These are phyloP conservation scores for Sequoia sempervirens DNA, from an alignment of 75 land plant species.

Conservation along the genomic window DNA sequence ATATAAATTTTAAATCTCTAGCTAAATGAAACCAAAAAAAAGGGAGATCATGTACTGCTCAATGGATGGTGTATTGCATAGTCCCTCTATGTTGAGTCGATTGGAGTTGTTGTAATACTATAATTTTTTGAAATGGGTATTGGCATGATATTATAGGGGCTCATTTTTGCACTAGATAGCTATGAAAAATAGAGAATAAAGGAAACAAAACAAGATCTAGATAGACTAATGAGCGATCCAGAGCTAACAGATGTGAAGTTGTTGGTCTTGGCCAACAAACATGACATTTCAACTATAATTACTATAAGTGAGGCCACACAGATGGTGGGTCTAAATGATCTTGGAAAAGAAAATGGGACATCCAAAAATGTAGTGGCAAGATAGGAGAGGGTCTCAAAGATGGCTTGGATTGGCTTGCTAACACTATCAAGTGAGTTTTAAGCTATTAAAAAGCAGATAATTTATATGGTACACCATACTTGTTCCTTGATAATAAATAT, in stretches of 20 bases:
- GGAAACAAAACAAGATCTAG: constrained; percentile 29
- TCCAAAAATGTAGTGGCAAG: constrained; percentile 25
- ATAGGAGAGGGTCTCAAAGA: constrained; percentile 38
- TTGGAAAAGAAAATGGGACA: constrained; percentile 16
- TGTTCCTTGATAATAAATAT: background rate
- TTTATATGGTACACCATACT: background rate
- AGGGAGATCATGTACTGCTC: background rate
- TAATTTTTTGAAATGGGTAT: background rate
- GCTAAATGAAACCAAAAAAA: too few relatives aligned
- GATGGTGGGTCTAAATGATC: constrained; percentile 13
- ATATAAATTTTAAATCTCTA: too few relatives aligned
- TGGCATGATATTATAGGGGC: constrained; percentile 14
- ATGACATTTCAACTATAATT: constrained; percentile 20
- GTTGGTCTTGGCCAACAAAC: constrained; percentile 31
- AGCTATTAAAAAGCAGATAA: too few relatives aligned
- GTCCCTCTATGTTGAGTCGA: background rate
- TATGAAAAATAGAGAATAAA: constrained; percentile 25
- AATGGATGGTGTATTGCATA: background rate
- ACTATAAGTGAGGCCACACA: constrained; percentile 17
- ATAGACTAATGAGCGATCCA: constrained; percentile 19
- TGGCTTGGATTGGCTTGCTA: constrained; percentile 41
- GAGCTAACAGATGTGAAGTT: constrained; percentile 17
- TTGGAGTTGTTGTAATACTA: background rate
- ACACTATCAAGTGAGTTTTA: constrained; percentile 12
- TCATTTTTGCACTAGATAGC: constrained; percentile 34